Base-by-base conservation (phyloP, 75 land plant genomes). In the Pinus tabuliformis region DNA sequence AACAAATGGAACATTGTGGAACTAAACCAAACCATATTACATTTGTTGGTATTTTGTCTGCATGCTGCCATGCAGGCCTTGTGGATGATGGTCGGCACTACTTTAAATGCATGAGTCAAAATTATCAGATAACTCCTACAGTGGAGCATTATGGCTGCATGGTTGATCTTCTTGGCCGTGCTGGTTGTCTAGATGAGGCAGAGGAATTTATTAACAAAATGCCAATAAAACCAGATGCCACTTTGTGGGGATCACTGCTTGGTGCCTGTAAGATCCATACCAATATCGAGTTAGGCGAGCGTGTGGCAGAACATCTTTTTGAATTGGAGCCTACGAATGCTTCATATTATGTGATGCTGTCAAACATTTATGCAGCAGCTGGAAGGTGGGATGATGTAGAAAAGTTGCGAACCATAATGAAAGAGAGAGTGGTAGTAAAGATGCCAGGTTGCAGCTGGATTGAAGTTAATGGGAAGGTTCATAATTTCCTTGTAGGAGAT, bases 221-320 rank as follows among this genome's bases (percentile, higher is more conserved):
- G 91, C 91, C 86, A 14, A 39, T 82, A 21, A 72, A 84, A 70
- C 82, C 86, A 68, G 84, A 68, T 79, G 79, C 82, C 1, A 79
- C 78, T 58, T 81, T 79, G 33, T 87, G 89, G 92, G 85, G 87
- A 68, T 81, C 92, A 61, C 70, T 90, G 82, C 87, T 90, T 13
- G 81, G 80, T 81, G 87, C 87, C 59, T 89, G 85, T 68, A 61
- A 81, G 12, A 81, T 78, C 36, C 58, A 56, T 58, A 80, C 86
- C 60, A 78, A 86, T 74, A 83, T 84, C 57, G 81, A 84, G 61
- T 54, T 89, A 59, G 91, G 86, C 33, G 79, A 79, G 74, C 83
- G 75, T 78, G 82, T 77, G 26, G 84, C 57, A 64, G 85, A 86
- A 72, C 77, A 57, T 6, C 42, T 83, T 70, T 73, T 86, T 57